Conservation (phyloP, 164 flowering plant species). For the Chimonanthus salicifolius region DNA sequence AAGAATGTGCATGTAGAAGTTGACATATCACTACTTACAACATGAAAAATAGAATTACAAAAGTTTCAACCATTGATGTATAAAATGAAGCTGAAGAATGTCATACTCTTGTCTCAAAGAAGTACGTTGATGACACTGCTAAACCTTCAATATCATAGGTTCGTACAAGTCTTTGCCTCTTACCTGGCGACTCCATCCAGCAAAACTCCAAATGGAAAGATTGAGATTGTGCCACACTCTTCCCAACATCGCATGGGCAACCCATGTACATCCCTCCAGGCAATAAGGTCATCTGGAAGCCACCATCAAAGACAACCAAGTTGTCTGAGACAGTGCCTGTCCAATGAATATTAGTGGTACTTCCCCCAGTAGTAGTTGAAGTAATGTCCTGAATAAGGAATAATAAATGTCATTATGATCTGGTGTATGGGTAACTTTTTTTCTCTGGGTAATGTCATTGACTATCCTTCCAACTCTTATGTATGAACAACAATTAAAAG, state of each 20-base stretch:
- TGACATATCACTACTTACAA: neutral
- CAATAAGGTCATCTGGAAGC: conserved; percentile 65
- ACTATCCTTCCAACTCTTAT: too few species aligned
- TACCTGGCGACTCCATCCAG: conserved; percentile 68
- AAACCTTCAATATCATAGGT: conserved; percentile 75
- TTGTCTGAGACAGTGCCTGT: conserved; percentile 50
- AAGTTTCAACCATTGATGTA: neutral
- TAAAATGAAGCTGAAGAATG: neutral
- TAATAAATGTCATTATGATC: neutral
- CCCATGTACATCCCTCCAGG: conserved; percentile 96
- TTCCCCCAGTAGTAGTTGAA: conserved; percentile 36
- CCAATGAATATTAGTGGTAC: conserved; percentile 71
- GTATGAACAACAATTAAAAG: neutral
- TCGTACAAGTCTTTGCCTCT: conserved; percentile 79
- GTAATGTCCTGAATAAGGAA: conserved; percentile 45
- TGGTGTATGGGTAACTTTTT: neutral
- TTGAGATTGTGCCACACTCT: conserved; percentile 55
- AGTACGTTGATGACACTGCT: conserved; percentile 80
- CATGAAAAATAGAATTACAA: neutral
- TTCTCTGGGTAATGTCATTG: too few species aligned
- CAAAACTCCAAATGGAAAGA: conserved; percentile 92
- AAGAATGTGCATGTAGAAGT: neutral
- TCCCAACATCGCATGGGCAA: conserved; percentile 63
- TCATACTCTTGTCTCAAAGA: conserved; percentile 43
- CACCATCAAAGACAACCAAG: conserved; percentile 60